phyloP scores from a whole-genome alignment of 306 rosid species.

The Ceratonia siliqua region DNA sequence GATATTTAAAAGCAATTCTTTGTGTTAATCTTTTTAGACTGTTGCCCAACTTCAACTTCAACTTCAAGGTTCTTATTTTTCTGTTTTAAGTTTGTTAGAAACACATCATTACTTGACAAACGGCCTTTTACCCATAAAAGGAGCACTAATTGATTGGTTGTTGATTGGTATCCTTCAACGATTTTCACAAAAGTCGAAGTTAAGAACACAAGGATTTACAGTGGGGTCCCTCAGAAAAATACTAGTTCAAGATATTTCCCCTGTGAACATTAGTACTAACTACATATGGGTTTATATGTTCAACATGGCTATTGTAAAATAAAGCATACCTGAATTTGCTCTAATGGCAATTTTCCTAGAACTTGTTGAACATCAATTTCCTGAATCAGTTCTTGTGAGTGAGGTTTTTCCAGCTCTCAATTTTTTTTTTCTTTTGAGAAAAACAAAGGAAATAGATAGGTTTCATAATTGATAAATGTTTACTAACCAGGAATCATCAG shows the following conservation, averaged over 20 bases:
- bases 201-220: neutral
- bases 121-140: slow-evolving; percentile 3
- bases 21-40: neutral
- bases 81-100: neutral
- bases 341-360: neutral
- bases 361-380: neutral
- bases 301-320: no score
- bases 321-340: neutral
- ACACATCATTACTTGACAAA: slow-evolving; percentile 6
- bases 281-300: neutral
- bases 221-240: neutral
- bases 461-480: no score
- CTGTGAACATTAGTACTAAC: neutral
- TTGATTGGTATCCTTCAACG: neutral
- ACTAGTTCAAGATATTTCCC: neutral
- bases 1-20: neutral
- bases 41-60: neutral
- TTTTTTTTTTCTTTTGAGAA: no score
- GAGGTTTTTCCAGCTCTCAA: neutral
- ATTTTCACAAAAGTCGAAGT: neutral
- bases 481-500: no score
- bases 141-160: neutral
- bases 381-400: neutral
- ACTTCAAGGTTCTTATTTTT: neutral
- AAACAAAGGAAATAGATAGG: no score